Evolutionary conservation across 768 basidiomycete genomes (phyloP), one percentile per base, ranked within the genome.

Genomic region (Podaxis sp.): DNA sequence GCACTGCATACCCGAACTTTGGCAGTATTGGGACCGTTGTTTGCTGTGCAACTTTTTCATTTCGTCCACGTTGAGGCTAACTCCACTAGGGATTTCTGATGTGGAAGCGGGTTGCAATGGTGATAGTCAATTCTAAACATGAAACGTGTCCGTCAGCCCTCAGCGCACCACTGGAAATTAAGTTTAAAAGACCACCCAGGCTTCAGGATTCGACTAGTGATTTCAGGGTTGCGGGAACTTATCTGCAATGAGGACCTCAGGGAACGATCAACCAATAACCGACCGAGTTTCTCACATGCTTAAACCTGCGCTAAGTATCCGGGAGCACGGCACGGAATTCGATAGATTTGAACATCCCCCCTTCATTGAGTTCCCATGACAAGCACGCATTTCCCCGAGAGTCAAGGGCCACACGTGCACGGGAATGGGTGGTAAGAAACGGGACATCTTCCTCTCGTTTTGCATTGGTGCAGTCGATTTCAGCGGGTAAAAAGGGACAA

Each of bases 61-160:
- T 51, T 37, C 53, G 8, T 48, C 37, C 58, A 56, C 57, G 44
- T 30, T 51, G 37, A 56, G 30, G 49, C 54, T 55, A 46, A 56
- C 48, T 49, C 61, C 55, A 63, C 48, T 33, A 24, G 28, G 3
- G 38, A 20, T 41, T 63, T 63, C 62, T 63, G 62, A 63, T 63
- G 58, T 57, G 48, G 62, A 63, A 63, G n/a, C 58, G 37, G 58
- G 58, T 60, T 41, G 58, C 58, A 60, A 60, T 60, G 58, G 58
- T 60, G 58, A 53, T 53, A 51, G 58, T 60, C 51, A 52, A 60
- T 60, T 60, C 50, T 41, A 52, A 60, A 52, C 58, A 60, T 60
- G 50, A 60, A 60, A 60, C 58, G 58, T 59, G 58, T 52, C 36
- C 30, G 40, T 50, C 51, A 38, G 50, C 58, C 58, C 36, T 38